Conservation (phyloP, 2,329 filamentous ascomycete genomes). For the Westerdykella ornata region DNA sequence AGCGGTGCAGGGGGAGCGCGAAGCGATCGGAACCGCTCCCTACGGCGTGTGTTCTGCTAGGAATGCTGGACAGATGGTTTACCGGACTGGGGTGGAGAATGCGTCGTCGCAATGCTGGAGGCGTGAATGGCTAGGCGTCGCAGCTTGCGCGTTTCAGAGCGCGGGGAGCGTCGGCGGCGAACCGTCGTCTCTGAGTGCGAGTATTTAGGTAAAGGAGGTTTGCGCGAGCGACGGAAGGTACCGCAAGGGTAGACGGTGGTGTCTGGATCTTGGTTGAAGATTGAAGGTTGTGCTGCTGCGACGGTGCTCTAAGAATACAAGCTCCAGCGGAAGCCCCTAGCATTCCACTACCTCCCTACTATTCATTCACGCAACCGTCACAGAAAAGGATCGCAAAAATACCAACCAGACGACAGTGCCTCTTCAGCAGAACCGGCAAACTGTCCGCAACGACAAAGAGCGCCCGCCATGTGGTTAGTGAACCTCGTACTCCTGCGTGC, state of each 20-base stretch:
- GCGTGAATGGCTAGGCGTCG: conserved; percentile 1
- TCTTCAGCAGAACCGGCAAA: background rate
- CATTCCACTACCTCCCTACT: too few species aligned
- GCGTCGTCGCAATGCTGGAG: background rate
- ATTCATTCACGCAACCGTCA: too few species aligned
- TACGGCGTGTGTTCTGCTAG: conserved; percentile 13
- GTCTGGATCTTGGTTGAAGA: too few species aligned
- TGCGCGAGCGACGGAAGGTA: too few species aligned
- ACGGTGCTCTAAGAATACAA: too few species aligned
- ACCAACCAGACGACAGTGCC: background rate
- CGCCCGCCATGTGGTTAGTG: conserved; percentile 11
- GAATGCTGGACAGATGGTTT: conserved; percentile 23
- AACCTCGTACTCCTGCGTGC: conserved; percentile 6
- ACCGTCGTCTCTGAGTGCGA: background rate
- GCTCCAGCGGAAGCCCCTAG: too few species aligned
- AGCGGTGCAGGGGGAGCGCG: conserved; percentile 4
- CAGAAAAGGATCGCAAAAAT: background rate
- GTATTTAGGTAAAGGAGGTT: too few species aligned
- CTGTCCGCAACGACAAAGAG: background rate
- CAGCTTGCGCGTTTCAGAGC: conserved; percentile 21
- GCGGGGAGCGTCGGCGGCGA: conserved; percentile 4
- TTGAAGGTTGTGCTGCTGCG: too few species aligned
- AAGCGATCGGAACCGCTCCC: conserved; percentile 2
- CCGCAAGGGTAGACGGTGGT: too few species aligned
- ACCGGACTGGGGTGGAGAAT: conserved; percentile 18